Percentiles rank a stretch among this genome's conserved stretches.
Conservation (phyloP, 2,329 filamentous ascomycete species). For the Zymoseptoria pseudotritici region DNA sequence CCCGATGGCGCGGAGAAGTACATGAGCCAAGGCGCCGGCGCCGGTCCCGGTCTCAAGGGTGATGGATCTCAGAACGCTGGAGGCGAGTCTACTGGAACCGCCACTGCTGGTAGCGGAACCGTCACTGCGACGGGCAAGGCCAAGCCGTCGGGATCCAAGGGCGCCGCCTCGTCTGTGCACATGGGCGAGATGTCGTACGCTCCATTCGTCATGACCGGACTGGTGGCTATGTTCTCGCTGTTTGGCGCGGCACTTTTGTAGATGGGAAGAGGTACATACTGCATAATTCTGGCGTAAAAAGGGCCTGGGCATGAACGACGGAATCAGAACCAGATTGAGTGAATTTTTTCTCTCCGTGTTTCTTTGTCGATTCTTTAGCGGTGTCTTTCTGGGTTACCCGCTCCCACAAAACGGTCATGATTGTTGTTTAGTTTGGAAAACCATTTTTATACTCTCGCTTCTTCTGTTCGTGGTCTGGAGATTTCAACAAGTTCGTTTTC, state of each 20-base stretch:
- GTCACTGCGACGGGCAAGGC: slow-evolving; percentile 32
- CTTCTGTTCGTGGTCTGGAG: neutral
- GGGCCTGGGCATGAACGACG: neutral
- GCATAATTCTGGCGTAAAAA: neutral
- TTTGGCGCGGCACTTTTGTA: slow-evolving; percentile 43
- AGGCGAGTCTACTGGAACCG: slow-evolving; percentile 41
- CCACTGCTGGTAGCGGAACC: slow-evolving; percentile 44
- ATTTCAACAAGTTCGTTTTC: neutral
- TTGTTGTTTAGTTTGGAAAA: neutral
- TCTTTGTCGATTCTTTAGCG: neutral
- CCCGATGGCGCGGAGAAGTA: slow-evolving; percentile 49
- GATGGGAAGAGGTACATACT: neutral
- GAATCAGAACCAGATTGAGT: neutral
- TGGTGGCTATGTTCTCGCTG: slow-evolving; percentile 46
- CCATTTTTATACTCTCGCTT: neutral
- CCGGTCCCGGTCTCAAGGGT: slow-evolving; percentile 49
- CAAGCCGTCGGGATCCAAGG: slow-evolving; percentile 29
- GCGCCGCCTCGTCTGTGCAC: slow-evolving; percentile 38
- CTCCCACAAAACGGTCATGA: neutral
- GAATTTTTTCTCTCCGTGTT: neutral
- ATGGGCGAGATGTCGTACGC: slow-evolving; percentile 41
- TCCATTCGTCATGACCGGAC: slow-evolving; percentile 45
- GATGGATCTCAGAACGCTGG: slow-evolving; percentile 51
- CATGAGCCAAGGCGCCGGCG: slow-evolving; percentile 52
- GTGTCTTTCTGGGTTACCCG: neutral